Evolutionary conservation across 2,329 filamentous ascomycete genomes (phyloP), one percentile per base, ranked within the genome.

Genomic region (Stachybotrys chartarum): DNA sequence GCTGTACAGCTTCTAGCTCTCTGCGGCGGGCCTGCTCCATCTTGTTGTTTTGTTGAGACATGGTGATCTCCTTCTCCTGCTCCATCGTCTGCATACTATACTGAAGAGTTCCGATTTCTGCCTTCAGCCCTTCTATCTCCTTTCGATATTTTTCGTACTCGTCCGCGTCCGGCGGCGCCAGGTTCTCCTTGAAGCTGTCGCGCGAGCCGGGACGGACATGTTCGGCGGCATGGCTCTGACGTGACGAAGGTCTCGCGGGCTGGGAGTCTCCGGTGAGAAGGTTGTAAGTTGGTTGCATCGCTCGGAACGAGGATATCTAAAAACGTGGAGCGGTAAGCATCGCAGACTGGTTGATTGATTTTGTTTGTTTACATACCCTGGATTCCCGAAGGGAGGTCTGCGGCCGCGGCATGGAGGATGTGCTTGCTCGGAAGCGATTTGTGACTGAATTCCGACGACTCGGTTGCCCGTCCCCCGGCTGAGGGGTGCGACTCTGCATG

Each of bases 31-130:
- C 80, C 55, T 96, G 91, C 58, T 93, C 85, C 24, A 96, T 71
- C 64, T 96, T 93, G 63, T 90, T 88, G 60, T 91, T 87, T 63
- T 94, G 88, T 58, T 90, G 86, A 16, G 96, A 78, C 10, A 84
- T 80, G 51, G 85, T 78, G 64, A 97, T 82, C 56, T 96, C 91
- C 63, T 89, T 87, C 66, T 97, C 93, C 63, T 96, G 90, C 64
- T 93, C 92, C 54, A 90, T 76, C 17, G 89, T 93, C 64, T 91
- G 89, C 61, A 96, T 80, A 56, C 93, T 90, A 73, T 97, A 99
- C 58, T 86, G 87, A 52, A 97, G 76, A 0, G 91, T 90, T 58
- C 92, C 94, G 47, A 97, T 78, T 71, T 97, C 91, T 2, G 93
- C 90, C 66, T 93, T 92, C 30, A 97, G 79, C 60, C 92, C 87